Evolutionary conservation across 225 moss, liverwort and hornwort species (phyloP), one percentile per base, ranked within the genome.

Genomic region (Neckera pumila): DNA sequence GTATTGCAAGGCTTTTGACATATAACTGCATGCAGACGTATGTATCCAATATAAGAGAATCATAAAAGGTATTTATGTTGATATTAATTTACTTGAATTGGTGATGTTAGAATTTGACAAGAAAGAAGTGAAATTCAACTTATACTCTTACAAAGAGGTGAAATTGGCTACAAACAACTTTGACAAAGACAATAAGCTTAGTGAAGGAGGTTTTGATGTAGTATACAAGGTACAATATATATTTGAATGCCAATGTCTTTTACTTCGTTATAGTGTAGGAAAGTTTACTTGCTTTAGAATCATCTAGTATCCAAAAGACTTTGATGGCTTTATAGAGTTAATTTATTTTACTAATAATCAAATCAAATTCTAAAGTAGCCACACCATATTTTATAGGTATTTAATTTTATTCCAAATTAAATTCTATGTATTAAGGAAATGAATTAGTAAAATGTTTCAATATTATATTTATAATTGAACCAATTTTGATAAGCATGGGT

Each of bases 1-100:
- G 27, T 26, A 12, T 2, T 60, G 26, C 12, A 60, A 60, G 27
- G 60, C n/a, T 25, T 60, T 26, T 60, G 60, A 60, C 12, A 12
- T 26, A 27, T 6, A 59, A 5, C 1, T 59, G 3, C 11, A 59
- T 26, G 12, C 6, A 1, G 0, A 60, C 3, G 5, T 60, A 6
- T 27, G 6, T 12, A 2, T 27, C 12, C 12, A 27, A 60, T 60
- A 60, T 70, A 7, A 7, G 6, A 25, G 40, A 70, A 40, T 40
- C 5, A 40, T 70, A 3, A 14, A 40, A 22, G 38, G 25, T 49
- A 0, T 21, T 53, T 56, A 26, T 78, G 6, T 25, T 14, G 36
- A 23, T 78, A n/a, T n/a, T n/a, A 54, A 78, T n/a, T 13, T n/a
- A 53, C 25, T 1, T 56, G 12, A 17, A 20, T 51, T 56, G 8